Percentiles rank a stretch among this genome's conserved stretches.
Conservation (phyloP, 2,329 filamentous ascomycete genomes). For the Dothistroma pini region DNA sequence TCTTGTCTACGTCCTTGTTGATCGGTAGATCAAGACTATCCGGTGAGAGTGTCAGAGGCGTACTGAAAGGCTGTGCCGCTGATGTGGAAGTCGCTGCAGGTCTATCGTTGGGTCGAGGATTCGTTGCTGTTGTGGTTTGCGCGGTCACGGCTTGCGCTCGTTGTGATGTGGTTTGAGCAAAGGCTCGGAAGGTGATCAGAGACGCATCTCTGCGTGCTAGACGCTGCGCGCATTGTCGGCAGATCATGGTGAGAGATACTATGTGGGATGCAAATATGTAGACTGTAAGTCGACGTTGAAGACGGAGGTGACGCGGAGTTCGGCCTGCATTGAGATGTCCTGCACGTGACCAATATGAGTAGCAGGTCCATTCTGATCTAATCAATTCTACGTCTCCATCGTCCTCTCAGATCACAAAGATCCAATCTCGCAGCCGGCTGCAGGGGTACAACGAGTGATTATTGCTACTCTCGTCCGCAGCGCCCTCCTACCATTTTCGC, state of each 20-base stretch:
- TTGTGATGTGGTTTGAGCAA: constrained; percentile 15
- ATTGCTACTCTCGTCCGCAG: constrained; percentile 10
- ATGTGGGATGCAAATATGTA: background rate
- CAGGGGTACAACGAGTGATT: constrained; percentile 22
- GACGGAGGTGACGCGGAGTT: background rate
- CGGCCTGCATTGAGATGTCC: background rate
- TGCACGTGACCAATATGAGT: background rate
- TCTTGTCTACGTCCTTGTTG: constrained; percentile 22
- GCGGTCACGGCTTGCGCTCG: constrained; percentile 28
- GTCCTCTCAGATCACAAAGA: background rate
- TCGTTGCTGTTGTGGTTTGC: constrained; percentile 29
- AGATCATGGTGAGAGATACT: constrained; percentile 28
- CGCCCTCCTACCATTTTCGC: background rate
- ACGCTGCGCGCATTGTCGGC: constrained; percentile 29
- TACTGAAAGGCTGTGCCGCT: constrained; percentile 46
- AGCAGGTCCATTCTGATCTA: constrained; percentile 5
- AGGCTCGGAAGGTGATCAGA: constrained; percentile 9
- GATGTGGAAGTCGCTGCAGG: constrained; percentile 45
- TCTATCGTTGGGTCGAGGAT: constrained; percentile 32
- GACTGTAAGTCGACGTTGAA: background rate
- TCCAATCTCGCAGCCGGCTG: constrained; percentile 15
- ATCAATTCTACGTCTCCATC: constrained; percentile 1
- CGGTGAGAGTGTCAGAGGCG: constrained; percentile 35
- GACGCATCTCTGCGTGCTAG: constrained; percentile 19
- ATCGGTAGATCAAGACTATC: constrained; percentile 29